These are phyloP conservation scores for Casuarina equisetifolia DNA, from an alignment of 306 rosid species.

Conservation along the genomic window DNA sequence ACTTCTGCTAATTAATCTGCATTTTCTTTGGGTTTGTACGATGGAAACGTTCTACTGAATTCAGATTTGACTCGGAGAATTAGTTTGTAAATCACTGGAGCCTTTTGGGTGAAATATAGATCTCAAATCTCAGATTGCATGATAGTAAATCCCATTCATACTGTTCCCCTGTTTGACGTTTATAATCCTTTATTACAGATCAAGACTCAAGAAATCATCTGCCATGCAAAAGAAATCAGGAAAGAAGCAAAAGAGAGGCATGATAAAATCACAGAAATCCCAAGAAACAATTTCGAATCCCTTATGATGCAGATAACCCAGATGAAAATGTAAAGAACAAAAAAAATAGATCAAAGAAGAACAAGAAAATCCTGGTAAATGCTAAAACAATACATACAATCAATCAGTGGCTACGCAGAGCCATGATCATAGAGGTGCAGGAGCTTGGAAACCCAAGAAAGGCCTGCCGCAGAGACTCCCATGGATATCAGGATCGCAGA, in stretches of 20 bases:
- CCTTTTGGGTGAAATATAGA: neutral
- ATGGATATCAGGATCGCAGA: constrained; percentile 41
- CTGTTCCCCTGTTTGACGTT: neutral
- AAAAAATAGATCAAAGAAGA: neutral
- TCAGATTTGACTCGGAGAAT: too few species aligned
- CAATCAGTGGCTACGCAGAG: neutral
- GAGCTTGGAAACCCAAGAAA: constrained; percentile 42
- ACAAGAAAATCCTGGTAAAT: constrained; percentile 12
- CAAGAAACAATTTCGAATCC: constrained; percentile 6
- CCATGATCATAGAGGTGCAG: constrained; percentile 31
- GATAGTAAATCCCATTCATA: neutral
- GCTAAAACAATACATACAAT: neutral
- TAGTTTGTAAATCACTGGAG: too few species aligned
- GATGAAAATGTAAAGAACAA: neutral
- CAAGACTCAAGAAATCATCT: neutral
- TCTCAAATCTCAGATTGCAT: neutral
- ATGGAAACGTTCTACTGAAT: too few species aligned
- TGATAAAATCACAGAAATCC: constrained; percentile 1
- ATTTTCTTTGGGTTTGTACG: too few species aligned
- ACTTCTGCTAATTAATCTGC: too few species aligned
- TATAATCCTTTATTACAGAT: neutral
- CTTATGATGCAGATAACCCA: constrained; percentile 19
- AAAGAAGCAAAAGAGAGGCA: neutral
- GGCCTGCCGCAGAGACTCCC: constrained; percentile 49
- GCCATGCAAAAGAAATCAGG: too few species aligned